Evolutionary conservation across 2,329 filamentous ascomycete species (phyloP), one percentile per base, ranked within the genome.

Genomic region (Trichophyton simii): DNA sequence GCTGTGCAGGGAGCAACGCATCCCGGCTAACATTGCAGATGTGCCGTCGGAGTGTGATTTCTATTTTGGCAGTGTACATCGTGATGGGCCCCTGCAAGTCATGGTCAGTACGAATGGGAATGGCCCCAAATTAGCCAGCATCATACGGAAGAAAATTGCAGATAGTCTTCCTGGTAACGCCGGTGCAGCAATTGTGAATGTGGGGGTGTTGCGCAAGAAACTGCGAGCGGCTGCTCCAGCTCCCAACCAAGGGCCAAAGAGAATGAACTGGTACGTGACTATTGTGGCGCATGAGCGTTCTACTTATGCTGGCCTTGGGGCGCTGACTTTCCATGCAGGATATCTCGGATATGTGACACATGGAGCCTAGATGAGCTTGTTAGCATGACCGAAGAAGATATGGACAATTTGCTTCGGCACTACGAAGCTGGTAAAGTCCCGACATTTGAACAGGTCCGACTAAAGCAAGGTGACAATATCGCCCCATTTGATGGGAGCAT

Each of bases 41-140:
- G 94, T 99, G 2, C 94, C 94, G 0, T 83, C 90, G 0, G 94
- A 99, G 74, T 99, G 94, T 75, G 94, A 99, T 71, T 99, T 99
- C 72, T 99, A 96, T 80, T 99, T 99, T 77, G 94, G 94, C 65
- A 94, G 88, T 72, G 87, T 96, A 44, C 89, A 99, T 76, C 87
- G 94, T 58, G 94, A 99, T 72, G 94, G 94, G 0, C 94, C 94
- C 4, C 76, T 99, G 63, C 94, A 99, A 78, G 87, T 99, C 69
- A 99, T 99, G 94, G 92, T 99, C 68, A 95, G 89, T 77, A 99
- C 94, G 41, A 99, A 97, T 72, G 94, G 94, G 59, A 96, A 96
- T 72, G 94, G 94, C 0, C 94, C 94, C 0, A 86, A 92, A 71
- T 77, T 99, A 65, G 94, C 94, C 8, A 92, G 89, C 67, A 86